Conservation (phyloP, 805 yeast species). For the Saccharomycopsis fodiens region DNA sequence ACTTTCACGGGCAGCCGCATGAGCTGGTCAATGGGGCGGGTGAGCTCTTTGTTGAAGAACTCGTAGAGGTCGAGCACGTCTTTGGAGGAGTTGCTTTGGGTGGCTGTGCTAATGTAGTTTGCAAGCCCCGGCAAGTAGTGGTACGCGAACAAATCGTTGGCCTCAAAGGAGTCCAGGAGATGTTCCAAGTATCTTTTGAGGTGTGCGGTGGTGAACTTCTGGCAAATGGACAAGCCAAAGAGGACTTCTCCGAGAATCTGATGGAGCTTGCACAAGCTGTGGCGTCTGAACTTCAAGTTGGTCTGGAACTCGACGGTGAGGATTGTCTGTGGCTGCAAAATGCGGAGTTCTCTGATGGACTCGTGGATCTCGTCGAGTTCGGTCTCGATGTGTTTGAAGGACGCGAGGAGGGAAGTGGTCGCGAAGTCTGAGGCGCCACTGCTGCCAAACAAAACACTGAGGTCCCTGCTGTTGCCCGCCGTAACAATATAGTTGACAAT, state of each 20-base stretch:
- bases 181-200: constrained; percentile 38
- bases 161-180: constrained; percentile 36
- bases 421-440: constrained; percentile 24
- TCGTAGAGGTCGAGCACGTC: constrained; percentile 12
- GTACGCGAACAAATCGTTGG: constrained; percentile 56
- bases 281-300: constrained; percentile 49
- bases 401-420: constrained; percentile 38
- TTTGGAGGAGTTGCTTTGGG: constrained; percentile 1
- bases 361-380: constrained; percentile 50
- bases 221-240: constrained; percentile 32
- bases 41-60: constrained; percentile 5
- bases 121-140: constrained; percentile 61
- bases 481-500: constrained; percentile 40
- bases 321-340: constrained; percentile 39
- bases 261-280: constrained; percentile 57
- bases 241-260: constrained; percentile 64
- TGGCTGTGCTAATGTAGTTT: constrained; percentile 7
- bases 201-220: constrained; percentile 24
- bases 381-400: constrained; percentile 52
- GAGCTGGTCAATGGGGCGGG: constrained; percentile 1
- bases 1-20: constrained; percentile 12
- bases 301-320: constrained; percentile 38
- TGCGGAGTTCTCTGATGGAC: constrained; percentile 40
- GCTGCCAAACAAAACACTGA: constrained; percentile 22
- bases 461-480: constrained; percentile 6